Evolutionary conservation across 2,329 filamentous ascomycete genomes (phyloP).

Genomic region (Hymenoscyphus linearis): DNA sequence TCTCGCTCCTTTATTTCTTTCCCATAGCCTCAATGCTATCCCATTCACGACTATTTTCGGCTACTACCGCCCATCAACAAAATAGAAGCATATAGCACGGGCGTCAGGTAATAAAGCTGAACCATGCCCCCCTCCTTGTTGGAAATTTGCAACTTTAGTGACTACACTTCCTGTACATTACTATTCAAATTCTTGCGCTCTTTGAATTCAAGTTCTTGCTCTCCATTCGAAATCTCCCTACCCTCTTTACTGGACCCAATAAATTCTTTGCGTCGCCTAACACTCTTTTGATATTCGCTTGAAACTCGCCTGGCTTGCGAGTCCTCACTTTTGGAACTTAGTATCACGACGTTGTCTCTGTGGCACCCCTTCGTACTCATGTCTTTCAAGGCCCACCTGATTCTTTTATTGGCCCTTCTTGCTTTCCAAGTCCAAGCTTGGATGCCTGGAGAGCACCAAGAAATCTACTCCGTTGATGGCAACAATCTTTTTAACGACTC

Average conservation of each 20-base stretch:
- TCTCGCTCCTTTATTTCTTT: background rate
- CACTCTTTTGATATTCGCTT: background rate
- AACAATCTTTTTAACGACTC: conserved; percentile 15
- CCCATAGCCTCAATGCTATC: background rate
- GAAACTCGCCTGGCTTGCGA: background rate
- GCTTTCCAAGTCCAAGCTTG: conserved; percentile 9
- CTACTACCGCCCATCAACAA: background rate
- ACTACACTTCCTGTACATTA: background rate
- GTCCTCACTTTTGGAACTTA: background rate
- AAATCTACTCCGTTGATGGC: conserved; percentile 9
- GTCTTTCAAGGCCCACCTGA: background rate
- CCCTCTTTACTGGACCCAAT: background rate
- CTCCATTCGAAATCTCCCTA: background rate
- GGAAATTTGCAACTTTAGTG: background rate
- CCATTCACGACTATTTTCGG: background rate
- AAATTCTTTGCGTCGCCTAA: background rate
- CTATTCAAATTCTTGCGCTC: background rate
- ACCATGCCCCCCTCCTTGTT: background rate
- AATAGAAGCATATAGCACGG: background rate
- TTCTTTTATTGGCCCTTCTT: background rate
- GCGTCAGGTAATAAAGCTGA: background rate
- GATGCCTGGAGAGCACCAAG: conserved; percentile 17
- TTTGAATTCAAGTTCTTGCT: background rate
- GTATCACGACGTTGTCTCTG: background rate
- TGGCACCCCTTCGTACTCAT: background rate